These are phyloP conservation scores for Podila epicladia DNA, from an alignment of 192 early-diverging fungal species.

Conservation along the genomic window DNA sequence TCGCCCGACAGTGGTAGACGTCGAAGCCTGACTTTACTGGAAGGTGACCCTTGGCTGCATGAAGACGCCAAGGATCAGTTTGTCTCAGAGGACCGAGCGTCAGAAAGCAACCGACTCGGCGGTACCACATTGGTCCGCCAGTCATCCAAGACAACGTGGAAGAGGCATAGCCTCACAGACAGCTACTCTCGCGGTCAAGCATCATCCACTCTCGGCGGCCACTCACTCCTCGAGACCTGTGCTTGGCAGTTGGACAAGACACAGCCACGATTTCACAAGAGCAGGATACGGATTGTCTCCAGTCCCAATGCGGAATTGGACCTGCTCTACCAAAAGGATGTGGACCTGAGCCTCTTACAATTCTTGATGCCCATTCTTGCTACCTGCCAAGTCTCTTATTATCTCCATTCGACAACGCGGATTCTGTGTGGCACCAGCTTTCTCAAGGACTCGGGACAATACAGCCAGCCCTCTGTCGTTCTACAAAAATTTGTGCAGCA, in stretches of 20 bases:
- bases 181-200: slow-evolving; percentile 31
- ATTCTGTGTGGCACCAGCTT: slow-evolving; percentile 44
- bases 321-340: slow-evolving; percentile 35
- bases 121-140: slow-evolving; percentile 26
- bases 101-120: slow-evolving; percentile 27
- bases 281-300: slow-evolving; percentile 20
- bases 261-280: slow-evolving; percentile 41
- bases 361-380: slow-evolving; percentile 34
- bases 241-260: slow-evolving; percentile 27
- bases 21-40: slow-evolving; percentile 47
- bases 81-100: slow-evolving; percentile 16
- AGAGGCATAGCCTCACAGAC: slow-evolving; percentile 27
- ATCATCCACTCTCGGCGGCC: slow-evolving; percentile 12
- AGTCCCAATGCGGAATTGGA: background rate
- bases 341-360: slow-evolving; percentile 34
- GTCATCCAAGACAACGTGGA: slow-evolving; percentile 23
- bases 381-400: slow-evolving; percentile 39
- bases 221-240: slow-evolving; percentile 7
- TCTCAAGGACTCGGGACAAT: background rate
- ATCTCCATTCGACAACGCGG: slow-evolving; percentile 37
- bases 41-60: slow-evolving; percentile 61
- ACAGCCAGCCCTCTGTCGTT: background rate
- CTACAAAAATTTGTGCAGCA: slow-evolving; percentile 28
- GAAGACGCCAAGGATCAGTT: slow-evolving; percentile 15
- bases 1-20: slow-evolving; percentile 53